These are phyloP conservation scores for Magnusiomyces suaveolens DNA, from an alignment of 1,139 yeast species.

Conservation along the genomic window DNA sequence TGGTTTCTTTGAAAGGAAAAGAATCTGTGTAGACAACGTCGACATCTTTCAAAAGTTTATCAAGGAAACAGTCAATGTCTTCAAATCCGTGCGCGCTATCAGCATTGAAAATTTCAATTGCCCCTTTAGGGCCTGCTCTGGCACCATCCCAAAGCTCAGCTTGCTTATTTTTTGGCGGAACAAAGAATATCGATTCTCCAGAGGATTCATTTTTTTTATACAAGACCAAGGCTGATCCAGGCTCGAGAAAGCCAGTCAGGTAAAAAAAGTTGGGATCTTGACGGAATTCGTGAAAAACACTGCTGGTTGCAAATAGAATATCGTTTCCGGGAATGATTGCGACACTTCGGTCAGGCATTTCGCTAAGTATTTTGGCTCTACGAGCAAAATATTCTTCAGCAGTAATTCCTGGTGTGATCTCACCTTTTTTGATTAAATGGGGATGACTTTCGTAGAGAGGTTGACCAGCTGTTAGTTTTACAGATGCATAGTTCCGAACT, in stretches of 20 bases:
- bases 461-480: constrained; percentile 51
- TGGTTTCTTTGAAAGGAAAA: constrained; percentile 13
- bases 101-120: constrained; percentile 74
- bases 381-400: constrained; percentile 75
- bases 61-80: constrained; percentile 20
- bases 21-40: constrained; percentile 26
- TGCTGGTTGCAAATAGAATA: constrained; percentile 72
- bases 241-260: constrained; percentile 89
- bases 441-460: constrained; percentile 83
- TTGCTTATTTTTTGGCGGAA: constrained; percentile 69
- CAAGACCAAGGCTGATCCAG: constrained; percentile 67
- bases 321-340: constrained; percentile 68
- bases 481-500: neutral
- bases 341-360: constrained; percentile 54
- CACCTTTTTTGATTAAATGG: constrained; percentile 59
- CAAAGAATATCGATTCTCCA: constrained; percentile 52
- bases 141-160: constrained; percentile 94
- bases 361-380: constrained; percentile 46
- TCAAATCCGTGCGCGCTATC: constrained; percentile 55
- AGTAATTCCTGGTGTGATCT: constrained; percentile 78
- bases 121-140: constrained; percentile 80
- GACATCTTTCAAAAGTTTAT: constrained; percentile 20
- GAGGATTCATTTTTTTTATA: constrained; percentile 45
- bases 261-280: constrained; percentile 85
- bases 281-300: constrained; percentile 84